Conservation (phyloP, 306 rosid species). For the Cicer judaicum region DNA sequence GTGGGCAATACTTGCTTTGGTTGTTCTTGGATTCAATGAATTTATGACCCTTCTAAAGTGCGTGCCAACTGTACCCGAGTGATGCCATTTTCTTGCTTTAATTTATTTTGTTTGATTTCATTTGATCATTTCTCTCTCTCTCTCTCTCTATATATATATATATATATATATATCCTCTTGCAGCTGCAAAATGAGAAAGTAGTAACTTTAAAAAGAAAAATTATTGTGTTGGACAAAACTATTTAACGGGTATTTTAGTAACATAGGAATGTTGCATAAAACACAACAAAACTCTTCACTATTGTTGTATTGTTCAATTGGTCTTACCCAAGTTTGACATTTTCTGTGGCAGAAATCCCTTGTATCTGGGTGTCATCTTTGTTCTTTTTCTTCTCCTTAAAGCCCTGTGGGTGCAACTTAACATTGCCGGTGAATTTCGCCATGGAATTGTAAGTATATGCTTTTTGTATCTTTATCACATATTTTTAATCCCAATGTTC, state of each 20-base stretch:
- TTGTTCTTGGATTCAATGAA: conserved; percentile 90
- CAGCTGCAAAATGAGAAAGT: conserved; percentile 7
- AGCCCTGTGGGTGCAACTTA: conserved; percentile 96
- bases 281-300: neutral
- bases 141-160: neutral
- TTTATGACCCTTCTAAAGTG: conserved; percentile 94
- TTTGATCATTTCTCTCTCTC: conserved; percentile 20
- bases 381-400: conserved; percentile 69
- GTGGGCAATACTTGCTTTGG: conserved; percentile 90
- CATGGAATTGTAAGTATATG: conserved; percentile 76
- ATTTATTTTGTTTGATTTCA: conserved; percentile 27
- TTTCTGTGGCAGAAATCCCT: conserved; percentile 80
- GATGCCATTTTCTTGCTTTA: conserved; percentile 36
- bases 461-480: conserved; percentile 12
- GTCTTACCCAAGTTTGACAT: conserved; percentile 43
- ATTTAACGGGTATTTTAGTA: conserved; percentile 6
- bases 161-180: neutral
- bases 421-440: conserved; percentile 75
- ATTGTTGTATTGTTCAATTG: conserved; percentile 11
- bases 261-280: conserved; percentile 5
- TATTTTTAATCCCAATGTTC: conserved; percentile 22
- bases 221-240: conserved; percentile 17
- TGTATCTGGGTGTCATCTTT: conserved; percentile 77
- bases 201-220: conserved; percentile 4
- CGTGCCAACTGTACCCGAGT: conserved; percentile 24